Percentiles rank a stretch among this genome's conserved stretches.
Evolutionary conservation across 768 basidiomycete genomes (phyloP).

Genomic region (Amanita pallidorosea): DNA sequence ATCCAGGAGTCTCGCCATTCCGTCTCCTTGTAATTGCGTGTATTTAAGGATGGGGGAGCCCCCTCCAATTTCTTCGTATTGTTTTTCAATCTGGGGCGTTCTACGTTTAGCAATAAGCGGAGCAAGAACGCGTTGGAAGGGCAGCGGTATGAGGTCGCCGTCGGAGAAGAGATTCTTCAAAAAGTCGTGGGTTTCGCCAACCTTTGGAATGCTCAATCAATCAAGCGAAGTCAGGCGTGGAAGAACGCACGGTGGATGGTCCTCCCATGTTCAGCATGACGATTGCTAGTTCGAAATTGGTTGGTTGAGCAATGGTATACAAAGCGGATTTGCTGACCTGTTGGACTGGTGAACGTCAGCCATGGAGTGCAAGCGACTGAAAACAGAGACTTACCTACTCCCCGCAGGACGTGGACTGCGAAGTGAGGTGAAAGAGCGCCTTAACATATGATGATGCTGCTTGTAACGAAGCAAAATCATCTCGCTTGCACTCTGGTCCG

Average conservation of each 20-base stretch:
- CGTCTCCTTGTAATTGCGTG: conserved; percentile 79
- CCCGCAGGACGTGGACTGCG: conserved; percentile 24
- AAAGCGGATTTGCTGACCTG: conserved; percentile 31
- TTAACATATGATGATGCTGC: neutral
- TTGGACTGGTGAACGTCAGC: conserved; percentile 32
- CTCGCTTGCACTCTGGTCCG: neutral
- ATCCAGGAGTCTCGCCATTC: conserved; percentile 85
- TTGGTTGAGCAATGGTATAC: neutral
- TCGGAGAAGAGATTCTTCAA: conserved; percentile 87
- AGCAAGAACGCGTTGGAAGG: conserved; percentile 81
- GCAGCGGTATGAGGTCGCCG: conserved; percentile 90
- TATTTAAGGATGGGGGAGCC: conserved; percentile 93
- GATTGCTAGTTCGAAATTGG: conserved; percentile 40
- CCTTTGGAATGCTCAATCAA: conserved; percentile 30
- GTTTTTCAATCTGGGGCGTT: conserved; percentile 87
- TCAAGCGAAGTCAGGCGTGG: neutral
- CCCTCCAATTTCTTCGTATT: conserved; percentile 91
- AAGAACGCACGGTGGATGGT: conserved; percentile 66
- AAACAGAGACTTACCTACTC: conserved; percentile 16
- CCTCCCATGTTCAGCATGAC: conserved; percentile 99
- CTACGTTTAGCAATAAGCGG: conserved; percentile 83
- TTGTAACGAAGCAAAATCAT: neutral
- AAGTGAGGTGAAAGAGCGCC: conserved; percentile 25
- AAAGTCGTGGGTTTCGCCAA: conserved; percentile 88
- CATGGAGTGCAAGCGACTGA: neutral